Conservation (phyloP, 106 monocot genomes). For the Ottelia alismoides region DNA sequence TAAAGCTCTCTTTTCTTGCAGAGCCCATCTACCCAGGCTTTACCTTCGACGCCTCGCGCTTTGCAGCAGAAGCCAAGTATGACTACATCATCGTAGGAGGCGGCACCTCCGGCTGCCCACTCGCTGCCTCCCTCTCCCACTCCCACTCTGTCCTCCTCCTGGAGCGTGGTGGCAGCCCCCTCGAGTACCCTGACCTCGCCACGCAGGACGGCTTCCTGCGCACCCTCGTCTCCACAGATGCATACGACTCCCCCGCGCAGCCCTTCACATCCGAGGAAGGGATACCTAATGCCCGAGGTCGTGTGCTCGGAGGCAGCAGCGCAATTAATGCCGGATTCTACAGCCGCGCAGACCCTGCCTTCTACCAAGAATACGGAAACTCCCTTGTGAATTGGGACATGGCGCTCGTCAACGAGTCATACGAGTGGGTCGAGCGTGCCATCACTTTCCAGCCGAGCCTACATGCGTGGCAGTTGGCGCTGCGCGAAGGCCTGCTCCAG, state of each 20-base stretch:
- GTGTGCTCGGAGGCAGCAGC: slow-evolving; percentile 57
- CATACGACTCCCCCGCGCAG: slow-evolving; percentile 46
- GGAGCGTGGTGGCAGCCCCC: slow-evolving; percentile 57
- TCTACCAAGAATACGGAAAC: slow-evolving; percentile 6
- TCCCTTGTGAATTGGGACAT: slow-evolving; percentile 20
- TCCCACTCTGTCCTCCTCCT: slow-evolving; percentile 39
- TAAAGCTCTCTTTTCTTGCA: slow-evolving; percentile 5
- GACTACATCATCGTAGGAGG: slow-evolving; percentile 79
- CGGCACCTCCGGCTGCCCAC: slow-evolving; percentile 70
- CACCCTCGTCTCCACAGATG: slow-evolving; percentile 19
- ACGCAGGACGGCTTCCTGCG: slow-evolving; percentile 44
- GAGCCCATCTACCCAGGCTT: not conserved
- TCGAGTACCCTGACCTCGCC: slow-evolving; percentile 41
- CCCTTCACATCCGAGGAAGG: slow-evolving; percentile 61
- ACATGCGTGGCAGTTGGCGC: slow-evolving; percentile 41
- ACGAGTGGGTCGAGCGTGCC: slow-evolving; percentile 45
- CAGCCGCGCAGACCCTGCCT: slow-evolving; percentile 46
- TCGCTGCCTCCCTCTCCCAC: slow-evolving; percentile 56
- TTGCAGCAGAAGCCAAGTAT: slow-evolving; percentile 40
- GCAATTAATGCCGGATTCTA: slow-evolving; percentile 76
- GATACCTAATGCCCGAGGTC: slow-evolving; percentile 59
- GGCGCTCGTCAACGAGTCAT: slow-evolving; percentile 28
- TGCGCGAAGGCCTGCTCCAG: slow-evolving; percentile 46
- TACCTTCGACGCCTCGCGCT: slow-evolving; percentile 31
- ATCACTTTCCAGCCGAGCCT: slow-evolving; percentile 17